Conservation (phyloP, 345 rosid species). For the Gossypium sturtianum region DNA sequence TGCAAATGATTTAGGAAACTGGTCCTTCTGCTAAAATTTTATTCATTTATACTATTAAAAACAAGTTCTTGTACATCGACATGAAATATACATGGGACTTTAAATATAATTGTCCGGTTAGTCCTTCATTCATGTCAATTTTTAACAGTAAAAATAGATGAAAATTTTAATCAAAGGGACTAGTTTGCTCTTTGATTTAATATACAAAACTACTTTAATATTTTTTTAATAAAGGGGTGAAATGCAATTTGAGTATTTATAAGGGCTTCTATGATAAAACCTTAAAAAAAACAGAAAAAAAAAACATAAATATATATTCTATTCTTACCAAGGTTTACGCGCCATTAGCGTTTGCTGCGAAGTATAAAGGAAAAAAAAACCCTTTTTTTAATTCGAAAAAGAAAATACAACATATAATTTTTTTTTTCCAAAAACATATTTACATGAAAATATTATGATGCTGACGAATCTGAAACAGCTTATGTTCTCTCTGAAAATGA, state of each 20-base stretch:
- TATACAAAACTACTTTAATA: too few species aligned
- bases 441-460: slow-evolving; percentile 5
- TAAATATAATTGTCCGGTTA: too few species aligned
- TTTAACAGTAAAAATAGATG: too few species aligned
- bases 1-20: too few species aligned
- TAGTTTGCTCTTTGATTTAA: too few species aligned
- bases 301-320: neutral
- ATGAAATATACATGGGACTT: rapidly evolving
- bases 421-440: neutral
- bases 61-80: rapidly evolving
- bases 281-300: neutral
- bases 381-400: neutral
- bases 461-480: slow-evolving; percentile 12
- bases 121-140: rapidly evolving
- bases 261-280: too few species aligned
- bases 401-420: neutral
- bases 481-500: slow-evolving; percentile 22
- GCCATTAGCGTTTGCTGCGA: neutral
- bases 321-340: slow-evolving; percentile 11
- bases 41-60: too few species aligned
- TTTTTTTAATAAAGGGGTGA: too few species aligned
- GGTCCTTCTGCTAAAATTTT: too few species aligned
- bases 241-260: too few species aligned
- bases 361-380: neutral
- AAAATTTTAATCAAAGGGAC: rapidly evolving